These are phyloP conservation scores for Fraxinus ornus DNA, from an alignment of 305 asterid species.

Conservation along the genomic window DNA sequence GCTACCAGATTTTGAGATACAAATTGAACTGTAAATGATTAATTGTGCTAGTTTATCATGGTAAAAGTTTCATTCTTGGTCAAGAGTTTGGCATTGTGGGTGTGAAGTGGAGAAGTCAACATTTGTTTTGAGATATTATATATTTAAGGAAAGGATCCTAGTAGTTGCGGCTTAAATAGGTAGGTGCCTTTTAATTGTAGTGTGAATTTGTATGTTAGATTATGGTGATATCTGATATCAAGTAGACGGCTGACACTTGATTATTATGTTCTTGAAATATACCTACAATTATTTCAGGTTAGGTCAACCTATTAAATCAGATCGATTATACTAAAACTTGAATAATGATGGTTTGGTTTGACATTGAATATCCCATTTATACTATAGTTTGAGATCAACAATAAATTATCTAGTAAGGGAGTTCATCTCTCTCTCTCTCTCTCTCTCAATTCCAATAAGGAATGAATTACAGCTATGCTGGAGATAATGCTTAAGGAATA, in stretches of 20 bases:
- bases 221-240: neutral
- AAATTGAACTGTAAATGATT: neutral
- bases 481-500: neutral
- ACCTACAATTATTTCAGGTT: neutral
- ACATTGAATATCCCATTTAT: neutral
- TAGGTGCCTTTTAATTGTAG: neutral
- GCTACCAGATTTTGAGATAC: neutral
- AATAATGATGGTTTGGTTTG: neutral
- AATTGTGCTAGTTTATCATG: neutral
- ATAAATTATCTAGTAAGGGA: neutral
- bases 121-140: neutral
- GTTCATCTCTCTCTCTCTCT: neutral
- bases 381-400: neutral
- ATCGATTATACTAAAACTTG: neutral
- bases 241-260: neutral
- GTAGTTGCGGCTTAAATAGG: neutral
- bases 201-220: neutral
- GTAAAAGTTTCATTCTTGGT: neutral
- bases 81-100: neutral
- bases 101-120: neutral
- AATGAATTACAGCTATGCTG: neutral
- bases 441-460: neutral
- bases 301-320: neutral
- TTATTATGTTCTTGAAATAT: neutral
- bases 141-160: neutral